These are phyloP conservation scores for Cercospora sp. DNA, from an alignment of 2,329 filamentous ascomycete genomes.

Conservation along the genomic window DNA sequence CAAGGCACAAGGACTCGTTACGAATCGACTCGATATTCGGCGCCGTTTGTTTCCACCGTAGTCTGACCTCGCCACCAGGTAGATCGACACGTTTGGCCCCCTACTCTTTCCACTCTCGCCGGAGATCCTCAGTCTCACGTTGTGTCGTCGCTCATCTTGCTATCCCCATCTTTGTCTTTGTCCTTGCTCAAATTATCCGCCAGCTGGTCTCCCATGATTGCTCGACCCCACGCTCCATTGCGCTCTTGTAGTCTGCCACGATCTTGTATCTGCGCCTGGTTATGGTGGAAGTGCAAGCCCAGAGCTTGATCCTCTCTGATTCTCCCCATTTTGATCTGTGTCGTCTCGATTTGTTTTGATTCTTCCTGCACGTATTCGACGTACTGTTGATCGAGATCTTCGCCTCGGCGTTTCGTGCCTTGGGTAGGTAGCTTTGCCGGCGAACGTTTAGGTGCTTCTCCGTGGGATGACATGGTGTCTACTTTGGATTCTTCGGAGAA, in stretches of 20 bases:
- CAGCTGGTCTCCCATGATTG: neutral
- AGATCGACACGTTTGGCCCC: neutral
- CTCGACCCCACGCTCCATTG: neutral
- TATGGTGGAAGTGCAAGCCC: neutral
- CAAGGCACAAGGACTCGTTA: neutral
- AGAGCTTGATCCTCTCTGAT: neutral
- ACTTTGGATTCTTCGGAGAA: too few relatives aligned
- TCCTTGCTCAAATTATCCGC: neutral
- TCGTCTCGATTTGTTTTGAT: neutral
- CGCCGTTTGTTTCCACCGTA: neutral
- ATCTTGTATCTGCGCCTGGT: neutral
- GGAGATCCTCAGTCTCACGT: neutral
- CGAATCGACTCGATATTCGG: neutral
- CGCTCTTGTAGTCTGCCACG: neutral
- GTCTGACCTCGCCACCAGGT: neutral
- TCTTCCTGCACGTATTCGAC: neutral
- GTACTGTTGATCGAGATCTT: neutral
- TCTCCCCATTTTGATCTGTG: neutral
- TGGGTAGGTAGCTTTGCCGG: neutral
- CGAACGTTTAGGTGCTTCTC: neutral
- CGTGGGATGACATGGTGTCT: neutral
- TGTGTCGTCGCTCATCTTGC: neutral
- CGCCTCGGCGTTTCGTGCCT: neutral
- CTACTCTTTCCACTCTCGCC: neutral
- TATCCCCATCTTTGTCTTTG: neutral